phyloP scores from a whole-genome alignment of 1,139 yeast species.

The Chernovozyma sophiae-reginae region DNA sequence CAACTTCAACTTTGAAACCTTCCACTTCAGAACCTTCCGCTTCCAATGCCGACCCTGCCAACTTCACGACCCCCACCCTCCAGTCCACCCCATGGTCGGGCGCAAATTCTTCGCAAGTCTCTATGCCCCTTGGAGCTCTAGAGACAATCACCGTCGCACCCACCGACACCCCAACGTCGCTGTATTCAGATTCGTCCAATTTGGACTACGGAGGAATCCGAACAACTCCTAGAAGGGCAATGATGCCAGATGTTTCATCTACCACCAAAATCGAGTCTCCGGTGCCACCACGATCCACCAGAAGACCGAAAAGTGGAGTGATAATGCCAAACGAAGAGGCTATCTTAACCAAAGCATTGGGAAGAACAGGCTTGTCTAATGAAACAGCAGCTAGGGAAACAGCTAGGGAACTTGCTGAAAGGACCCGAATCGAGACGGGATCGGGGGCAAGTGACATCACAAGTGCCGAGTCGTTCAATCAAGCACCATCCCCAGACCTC shows the following conservation, averaged over 20 bases:
- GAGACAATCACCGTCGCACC: constrained; percentile 5
- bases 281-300: constrained; percentile 40
- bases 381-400: background rate
- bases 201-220: background rate
- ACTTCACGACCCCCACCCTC: background rate
- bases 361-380: constrained; percentile 3
- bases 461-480: background rate
- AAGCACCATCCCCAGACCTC: background rate
- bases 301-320: constrained; percentile 37
- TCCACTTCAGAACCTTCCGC: no score
- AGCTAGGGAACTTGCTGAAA: no score
- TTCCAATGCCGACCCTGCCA: no score
- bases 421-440: no score
- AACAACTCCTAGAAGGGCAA: background rate
- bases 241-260: constrained; percentile 28
- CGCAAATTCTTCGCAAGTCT: background rate
- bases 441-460: no score
- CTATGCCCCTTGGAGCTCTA: constrained; percentile 3
- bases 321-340: constrained; percentile 5
- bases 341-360: background rate
- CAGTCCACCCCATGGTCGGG: background rate
- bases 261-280: constrained; percentile 36
- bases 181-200: constrained; percentile 4
- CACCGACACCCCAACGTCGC: constrained; percentile 6
- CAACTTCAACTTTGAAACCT: background rate